Percentiles rank a stretch among this genome's conserved stretches.
Conservation (phyloP, 371 early-diverging fungal genomes). For the Haplosporangium sp. region DNA sequence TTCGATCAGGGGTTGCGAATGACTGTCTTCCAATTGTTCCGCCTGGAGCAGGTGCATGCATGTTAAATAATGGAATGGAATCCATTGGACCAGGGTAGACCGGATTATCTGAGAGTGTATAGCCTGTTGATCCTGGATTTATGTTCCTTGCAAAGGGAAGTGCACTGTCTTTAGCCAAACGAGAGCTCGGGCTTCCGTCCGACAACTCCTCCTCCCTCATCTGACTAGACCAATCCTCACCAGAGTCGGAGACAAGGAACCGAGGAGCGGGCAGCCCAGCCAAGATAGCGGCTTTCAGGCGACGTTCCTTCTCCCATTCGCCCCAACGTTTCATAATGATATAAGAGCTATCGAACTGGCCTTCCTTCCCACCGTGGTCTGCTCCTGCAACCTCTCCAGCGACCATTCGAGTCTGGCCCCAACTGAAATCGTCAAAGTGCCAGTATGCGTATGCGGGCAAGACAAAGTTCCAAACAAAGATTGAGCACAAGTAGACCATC, state of each 20-base stretch:
- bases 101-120: constrained; percentile 33
- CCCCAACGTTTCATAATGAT: constrained; percentile 80
- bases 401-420: constrained; percentile 98
- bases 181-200: constrained; percentile 48
- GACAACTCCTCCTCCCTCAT: constrained; percentile 49
- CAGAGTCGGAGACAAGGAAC: constrained; percentile 53
- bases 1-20: constrained; percentile 23
- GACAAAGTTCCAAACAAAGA: constrained; percentile 98
- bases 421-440: constrained; percentile 99
- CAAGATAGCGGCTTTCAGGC: constrained; percentile 42
- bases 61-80: constrained; percentile 52
- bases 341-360: constrained; percentile 72
- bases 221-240: constrained; percentile 48
- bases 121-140: constrained; percentile 21
- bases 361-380: constrained; percentile 72
- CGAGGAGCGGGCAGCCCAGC: constrained; percentile 52
- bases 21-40: constrained; percentile 51
- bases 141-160: constrained; percentile 44
- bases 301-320: constrained; percentile 69
- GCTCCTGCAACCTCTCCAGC: constrained; percentile 69
- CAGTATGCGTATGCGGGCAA: constrained; percentile 98
- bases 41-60: constrained; percentile 51
- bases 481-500: constrained; percentile 91
- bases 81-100: constrained; percentile 29
- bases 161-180: constrained; percentile 44